Evolutionary conservation across 139 green algal species (phyloP).

Genomic region (Chlamydomonas sp.): DNA sequence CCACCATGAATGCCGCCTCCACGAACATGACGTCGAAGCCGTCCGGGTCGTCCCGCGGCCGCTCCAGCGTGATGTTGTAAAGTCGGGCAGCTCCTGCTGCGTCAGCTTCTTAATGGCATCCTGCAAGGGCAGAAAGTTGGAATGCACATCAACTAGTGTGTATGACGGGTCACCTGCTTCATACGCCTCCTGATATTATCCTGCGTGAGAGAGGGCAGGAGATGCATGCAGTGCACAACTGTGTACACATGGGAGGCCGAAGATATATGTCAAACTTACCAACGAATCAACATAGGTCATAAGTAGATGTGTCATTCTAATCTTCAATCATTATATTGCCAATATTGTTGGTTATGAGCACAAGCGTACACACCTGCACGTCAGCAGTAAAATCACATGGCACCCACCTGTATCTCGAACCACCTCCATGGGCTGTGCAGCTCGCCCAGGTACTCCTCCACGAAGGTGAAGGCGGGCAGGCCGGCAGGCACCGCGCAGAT

Average conservation of each 20-base stretch:
- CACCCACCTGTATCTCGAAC: slow-evolving; percentile 91
- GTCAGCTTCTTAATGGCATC: slow-evolving; percentile 63
- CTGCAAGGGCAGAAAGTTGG: slow-evolving; percentile 7
- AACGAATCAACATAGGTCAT: no score
- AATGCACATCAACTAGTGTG: no score
- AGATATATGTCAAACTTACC: no score
- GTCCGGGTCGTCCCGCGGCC: slow-evolving; percentile 72
- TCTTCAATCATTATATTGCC: no score
- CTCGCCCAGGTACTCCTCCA: slow-evolving; percentile 95
- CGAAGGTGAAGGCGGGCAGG: slow-evolving; percentile 81
- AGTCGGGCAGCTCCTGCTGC: slow-evolving; percentile 80
- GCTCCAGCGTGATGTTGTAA: slow-evolving; percentile 96
- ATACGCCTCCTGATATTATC: no score
- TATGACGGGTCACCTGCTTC: no score
- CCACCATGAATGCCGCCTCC: slow-evolving; percentile 87
- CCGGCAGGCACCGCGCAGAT: slow-evolving; percentile 74
- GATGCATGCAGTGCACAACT: no score
- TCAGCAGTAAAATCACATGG: no score
- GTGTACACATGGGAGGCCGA: no score
- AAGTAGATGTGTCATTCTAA: no score
- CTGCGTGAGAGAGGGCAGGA: no score
- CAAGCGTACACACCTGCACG: neutral
- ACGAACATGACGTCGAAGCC: slow-evolving; percentile 93
- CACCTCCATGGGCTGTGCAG: slow-evolving; percentile 92
- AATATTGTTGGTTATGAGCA: neutral